These are phyloP conservation scores for Lentinula boryana DNA, from an alignment of 768 basidiomycete species.

Conservation along the genomic window DNA sequence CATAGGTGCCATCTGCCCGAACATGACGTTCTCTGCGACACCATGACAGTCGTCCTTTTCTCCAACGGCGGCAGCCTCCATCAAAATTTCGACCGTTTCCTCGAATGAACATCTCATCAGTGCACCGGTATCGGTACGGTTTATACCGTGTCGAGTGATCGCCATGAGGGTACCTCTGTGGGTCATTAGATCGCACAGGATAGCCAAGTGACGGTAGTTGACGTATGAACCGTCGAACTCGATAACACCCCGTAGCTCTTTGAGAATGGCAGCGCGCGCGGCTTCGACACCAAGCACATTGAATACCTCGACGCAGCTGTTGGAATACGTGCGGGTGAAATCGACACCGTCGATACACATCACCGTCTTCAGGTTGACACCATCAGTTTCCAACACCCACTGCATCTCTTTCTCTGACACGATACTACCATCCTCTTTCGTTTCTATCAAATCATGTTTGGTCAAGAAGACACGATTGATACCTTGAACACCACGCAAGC, in stretches of 20 bases:
- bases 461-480: slow-evolving; percentile 93
- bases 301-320: slow-evolving; percentile 95
- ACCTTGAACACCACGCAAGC: slow-evolving; percentile 84
- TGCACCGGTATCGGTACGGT: slow-evolving; percentile 97
- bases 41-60: slow-evolving; percentile 99
- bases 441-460: slow-evolving; percentile 72
- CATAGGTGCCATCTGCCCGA: slow-evolving; percentile 99
- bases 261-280: slow-evolving; percentile 89
- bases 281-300: slow-evolving; percentile 96
- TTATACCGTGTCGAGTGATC: slow-evolving; percentile 99
- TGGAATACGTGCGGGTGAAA: slow-evolving; percentile 88
- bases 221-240: slow-evolving; percentile 99
- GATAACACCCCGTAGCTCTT: slow-evolving; percentile 90
- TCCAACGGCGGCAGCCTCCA: slow-evolving; percentile 97
- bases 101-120: slow-evolving; percentile 99
- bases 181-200: slow-evolving; percentile 99
- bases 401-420: slow-evolving; percentile 64
- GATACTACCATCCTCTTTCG: slow-evolving; percentile 62
- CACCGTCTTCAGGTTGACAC: slow-evolving; percentile 91
- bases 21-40: slow-evolving; percentile 98
- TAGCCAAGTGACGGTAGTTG: slow-evolving; percentile 94
- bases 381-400: slow-evolving; percentile 98
- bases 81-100: slow-evolving; percentile 97
- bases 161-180: slow-evolving; percentile 94
- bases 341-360: slow-evolving; percentile 96